phyloP scores from a whole-genome alignment of 768 basidiomycete species.

The Podaxis sp. region DNA sequence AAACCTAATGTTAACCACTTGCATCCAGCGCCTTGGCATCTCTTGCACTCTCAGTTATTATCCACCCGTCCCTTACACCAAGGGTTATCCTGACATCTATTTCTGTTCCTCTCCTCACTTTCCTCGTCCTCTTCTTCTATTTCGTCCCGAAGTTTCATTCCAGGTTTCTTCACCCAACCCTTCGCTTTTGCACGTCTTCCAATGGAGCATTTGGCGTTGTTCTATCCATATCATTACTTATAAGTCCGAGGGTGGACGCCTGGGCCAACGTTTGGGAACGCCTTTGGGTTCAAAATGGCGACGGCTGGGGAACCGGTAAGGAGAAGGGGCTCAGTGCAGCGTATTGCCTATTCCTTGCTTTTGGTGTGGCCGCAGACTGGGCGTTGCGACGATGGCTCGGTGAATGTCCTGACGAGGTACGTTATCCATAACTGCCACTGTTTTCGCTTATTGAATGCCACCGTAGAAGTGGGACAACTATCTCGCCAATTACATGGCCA shows the following conservation, averaged over 20 bases:
- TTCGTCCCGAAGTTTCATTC: conserved; percentile 40
- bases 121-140: conserved; percentile 33
- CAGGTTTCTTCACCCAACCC: conserved; percentile 37
- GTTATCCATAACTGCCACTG: conserved; percentile 9
- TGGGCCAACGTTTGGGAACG: conserved; percentile 66
- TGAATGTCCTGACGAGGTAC: conserved; percentile 66
- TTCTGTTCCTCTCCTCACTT: conserved; percentile 27
- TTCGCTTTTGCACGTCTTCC: conserved; percentile 49
- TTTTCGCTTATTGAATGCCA: not conserved
- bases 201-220: conserved; percentile 55
- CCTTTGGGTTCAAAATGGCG: conserved; percentile 43
- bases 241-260: conserved; percentile 32
- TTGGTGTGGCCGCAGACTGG: conserved; percentile 52
- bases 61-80: conserved; percentile 48
- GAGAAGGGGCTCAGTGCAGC: conserved; percentile 60
- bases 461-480: conserved; percentile 66
- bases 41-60: conserved; percentile 33
- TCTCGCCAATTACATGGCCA: conserved; percentile 52
- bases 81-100: conserved; percentile 39
- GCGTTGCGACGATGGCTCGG: conserved; percentile 50
- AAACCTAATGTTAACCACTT: not conserved
- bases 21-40: conserved; percentile 42
- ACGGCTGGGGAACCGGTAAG: conserved; percentile 44
- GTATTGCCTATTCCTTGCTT: conserved; percentile 45
- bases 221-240: conserved; percentile 49